Evolutionary conservation across 331 rosid genomes (phyloP).

Genomic region (Erythrophleum ivorense): DNA sequence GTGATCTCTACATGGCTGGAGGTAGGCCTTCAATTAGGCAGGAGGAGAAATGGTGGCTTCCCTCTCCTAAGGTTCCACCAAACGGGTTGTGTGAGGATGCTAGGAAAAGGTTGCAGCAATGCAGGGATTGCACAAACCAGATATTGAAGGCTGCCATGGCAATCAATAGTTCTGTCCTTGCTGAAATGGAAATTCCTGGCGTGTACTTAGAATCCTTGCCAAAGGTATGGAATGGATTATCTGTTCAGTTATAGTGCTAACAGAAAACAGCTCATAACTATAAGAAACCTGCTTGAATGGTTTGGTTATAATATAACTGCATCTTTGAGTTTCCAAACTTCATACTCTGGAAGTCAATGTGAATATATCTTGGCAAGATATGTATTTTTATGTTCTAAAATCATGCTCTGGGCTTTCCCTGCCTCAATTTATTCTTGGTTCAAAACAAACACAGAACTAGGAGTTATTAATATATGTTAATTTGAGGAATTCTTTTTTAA

Average conservation of each 20-base stretch:
- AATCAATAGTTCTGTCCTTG: slow-evolving; percentile 80
- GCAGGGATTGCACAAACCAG: slow-evolving; percentile 90
- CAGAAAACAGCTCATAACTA: neutral
- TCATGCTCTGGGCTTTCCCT: neutral
- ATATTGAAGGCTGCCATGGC: slow-evolving; percentile 93
- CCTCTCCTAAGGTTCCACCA: slow-evolving; percentile 85
- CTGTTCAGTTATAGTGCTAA: slow-evolving; percentile 20
- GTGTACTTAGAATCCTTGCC: slow-evolving; percentile 77
- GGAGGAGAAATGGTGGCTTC: slow-evolving; percentile 99
- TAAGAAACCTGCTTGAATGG: neutral
- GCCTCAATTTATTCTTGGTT: neutral
- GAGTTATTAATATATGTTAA: neutral
- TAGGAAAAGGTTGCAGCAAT: slow-evolving; percentile 93
- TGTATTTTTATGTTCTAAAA: neutral
- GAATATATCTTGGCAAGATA: neutral
- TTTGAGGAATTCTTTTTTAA: too few relatives aligned
- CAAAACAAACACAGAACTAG: neutral
- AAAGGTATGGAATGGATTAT: slow-evolving; percentile 54
- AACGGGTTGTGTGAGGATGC: slow-evolving; percentile 71
- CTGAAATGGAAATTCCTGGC: slow-evolving; percentile 89
- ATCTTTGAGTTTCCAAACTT: slow-evolving; percentile 2
- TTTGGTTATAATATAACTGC: neutral
- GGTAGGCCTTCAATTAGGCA: slow-evolving; percentile 92
- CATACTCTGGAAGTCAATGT: neutral
- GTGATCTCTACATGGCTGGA: slow-evolving; percentile 49